These are phyloP conservation scores for Xylaria intraflava DNA, from an alignment of 495 filamentous ascomycete genomes.

Conservation along the genomic window DNA sequence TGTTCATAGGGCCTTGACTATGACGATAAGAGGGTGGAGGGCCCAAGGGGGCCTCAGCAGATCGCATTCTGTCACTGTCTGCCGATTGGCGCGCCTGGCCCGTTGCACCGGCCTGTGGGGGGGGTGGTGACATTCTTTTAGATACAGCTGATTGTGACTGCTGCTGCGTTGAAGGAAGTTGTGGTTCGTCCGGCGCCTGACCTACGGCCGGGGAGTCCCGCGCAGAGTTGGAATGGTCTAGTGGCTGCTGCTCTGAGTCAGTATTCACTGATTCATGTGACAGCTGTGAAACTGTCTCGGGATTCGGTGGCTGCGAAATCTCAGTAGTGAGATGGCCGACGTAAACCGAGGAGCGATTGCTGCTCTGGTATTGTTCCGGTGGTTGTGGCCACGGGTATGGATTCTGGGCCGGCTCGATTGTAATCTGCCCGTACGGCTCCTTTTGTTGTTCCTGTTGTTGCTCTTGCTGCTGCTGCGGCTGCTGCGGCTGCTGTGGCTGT, in stretches of 20 bases:
- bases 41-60: constrained; percentile 39
- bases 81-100: constrained; percentile 40
- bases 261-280: constrained; percentile 54
- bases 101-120: constrained; percentile 40
- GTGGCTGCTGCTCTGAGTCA: constrained; percentile 30
- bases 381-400: constrained; percentile 29
- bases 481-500: constrained; percentile 19
- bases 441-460: constrained; percentile 28
- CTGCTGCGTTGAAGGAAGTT: constrained; percentile 26
- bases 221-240: constrained; percentile 34
- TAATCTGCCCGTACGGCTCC: constrained; percentile 29
- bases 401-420: constrained; percentile 26
- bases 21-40: constrained; percentile 45
- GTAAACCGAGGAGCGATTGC: constrained; percentile 23
- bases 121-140: constrained; percentile 44
- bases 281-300: constrained; percentile 51
- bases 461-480: constrained; percentile 14
- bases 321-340: constrained; percentile 32
- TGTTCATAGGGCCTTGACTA: constrained; percentile 35
- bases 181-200: constrained; percentile 30
- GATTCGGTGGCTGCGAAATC: constrained; percentile 40
- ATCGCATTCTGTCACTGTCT: constrained; percentile 38
- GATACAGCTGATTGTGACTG: constrained; percentile 15
- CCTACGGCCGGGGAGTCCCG: constrained; percentile 33
- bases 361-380: constrained; percentile 34